phyloP scores from a whole-genome alignment of 2,329 filamentous ascomycete species.

The Paecilomyces variotii region DNA sequence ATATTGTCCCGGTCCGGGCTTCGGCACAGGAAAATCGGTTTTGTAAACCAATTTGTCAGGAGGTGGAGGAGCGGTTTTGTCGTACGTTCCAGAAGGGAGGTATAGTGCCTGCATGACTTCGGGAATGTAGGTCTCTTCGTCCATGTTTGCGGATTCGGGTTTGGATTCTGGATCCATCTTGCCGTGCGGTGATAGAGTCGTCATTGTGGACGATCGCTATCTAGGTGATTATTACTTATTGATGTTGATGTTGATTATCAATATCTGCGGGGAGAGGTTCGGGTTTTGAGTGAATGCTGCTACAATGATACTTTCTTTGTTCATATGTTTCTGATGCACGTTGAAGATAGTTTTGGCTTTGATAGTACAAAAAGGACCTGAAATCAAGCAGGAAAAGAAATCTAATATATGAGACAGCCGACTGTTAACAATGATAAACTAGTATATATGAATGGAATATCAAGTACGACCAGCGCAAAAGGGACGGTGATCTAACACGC shows the following conservation, averaged over 20 bases:
- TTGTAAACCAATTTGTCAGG: constrained; percentile 25
- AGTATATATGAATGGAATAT: background rate
- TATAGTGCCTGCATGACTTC: constrained; percentile 32
- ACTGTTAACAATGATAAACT: background rate
- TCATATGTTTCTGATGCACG: no score
- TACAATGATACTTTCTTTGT: no score
- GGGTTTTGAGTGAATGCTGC: no score
- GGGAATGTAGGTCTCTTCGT: constrained; percentile 29
- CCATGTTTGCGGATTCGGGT: constrained; percentile 20
- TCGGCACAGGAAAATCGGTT: constrained; percentile 28
- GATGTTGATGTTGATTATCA: background rate
- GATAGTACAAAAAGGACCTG: no score
- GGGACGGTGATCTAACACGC: background rate
- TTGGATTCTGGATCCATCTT: constrained; percentile 4
- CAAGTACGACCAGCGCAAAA: background rate
- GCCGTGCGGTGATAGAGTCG: background rate
- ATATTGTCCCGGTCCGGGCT: constrained; percentile 28
- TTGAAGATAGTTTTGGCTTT: no score
- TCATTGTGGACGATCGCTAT: background rate
- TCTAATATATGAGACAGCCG: background rate
- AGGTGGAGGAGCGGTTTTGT: constrained; percentile 10
- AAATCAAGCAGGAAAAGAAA: no score
- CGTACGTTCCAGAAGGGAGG: constrained; percentile 18
- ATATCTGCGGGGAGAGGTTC: no score
- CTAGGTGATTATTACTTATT: background rate